These are phyloP conservation scores for Candida smagusa DNA, from an alignment of 1,139 yeast genomes.

Conservation along the genomic window DNA sequence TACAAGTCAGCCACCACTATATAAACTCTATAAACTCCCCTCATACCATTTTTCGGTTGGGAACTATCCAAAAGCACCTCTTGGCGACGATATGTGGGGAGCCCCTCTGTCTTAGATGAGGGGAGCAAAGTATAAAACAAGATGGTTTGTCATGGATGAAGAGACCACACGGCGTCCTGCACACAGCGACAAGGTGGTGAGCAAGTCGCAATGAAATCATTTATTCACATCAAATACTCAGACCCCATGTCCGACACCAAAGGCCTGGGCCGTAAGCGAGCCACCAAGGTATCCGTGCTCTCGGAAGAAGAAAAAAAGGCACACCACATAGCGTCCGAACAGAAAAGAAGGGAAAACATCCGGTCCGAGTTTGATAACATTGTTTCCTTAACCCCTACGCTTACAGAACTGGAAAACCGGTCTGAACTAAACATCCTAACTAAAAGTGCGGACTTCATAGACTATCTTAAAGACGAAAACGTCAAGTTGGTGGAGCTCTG, in stretches of 20 bases:
- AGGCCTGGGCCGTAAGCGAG: slow-evolving; percentile 13
- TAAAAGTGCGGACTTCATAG: slow-evolving; percentile 47
- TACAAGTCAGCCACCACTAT: no score
- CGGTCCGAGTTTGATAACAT: slow-evolving; percentile 46
- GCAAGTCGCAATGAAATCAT: background rate
- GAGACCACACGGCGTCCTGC: background rate
- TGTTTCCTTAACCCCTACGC: slow-evolving; percentile 41
- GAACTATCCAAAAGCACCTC: no score
- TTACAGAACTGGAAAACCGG: slow-evolving; percentile 42
- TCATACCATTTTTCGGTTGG: no score
- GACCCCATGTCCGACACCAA: slow-evolving; percentile 5
- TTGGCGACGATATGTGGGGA: no score
- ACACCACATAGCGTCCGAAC: slow-evolving; percentile 51
- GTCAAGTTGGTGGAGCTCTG: slow-evolving; percentile 32
- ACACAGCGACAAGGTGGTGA: background rate
- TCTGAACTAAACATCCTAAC: slow-evolving; percentile 45
- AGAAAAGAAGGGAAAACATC: slow-evolving; percentile 45
- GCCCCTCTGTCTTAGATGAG: no score
- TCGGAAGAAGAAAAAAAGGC: slow-evolving; percentile 50
- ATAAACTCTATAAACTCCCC: no score
- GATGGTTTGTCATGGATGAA: no score
- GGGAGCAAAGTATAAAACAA: no score
- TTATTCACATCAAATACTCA: slow-evolving; percentile 3
- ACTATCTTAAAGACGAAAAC: slow-evolving; percentile 39
- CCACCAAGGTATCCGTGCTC: slow-evolving; percentile 28